Base-by-base conservation (phyloP, 2,329 filamentous ascomycete species). In the Fusarium acutatum region DNA sequence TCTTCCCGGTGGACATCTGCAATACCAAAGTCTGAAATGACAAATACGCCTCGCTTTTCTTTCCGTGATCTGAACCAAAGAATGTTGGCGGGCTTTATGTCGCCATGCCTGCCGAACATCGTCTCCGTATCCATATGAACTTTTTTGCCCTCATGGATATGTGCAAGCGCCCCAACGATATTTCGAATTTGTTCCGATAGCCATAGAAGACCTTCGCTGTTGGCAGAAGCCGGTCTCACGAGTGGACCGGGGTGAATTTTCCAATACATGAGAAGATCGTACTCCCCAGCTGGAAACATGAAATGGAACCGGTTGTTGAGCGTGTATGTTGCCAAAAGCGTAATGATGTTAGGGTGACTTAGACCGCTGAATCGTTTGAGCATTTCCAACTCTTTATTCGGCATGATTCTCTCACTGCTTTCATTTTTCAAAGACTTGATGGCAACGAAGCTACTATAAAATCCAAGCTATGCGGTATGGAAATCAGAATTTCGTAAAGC, bases 71-170 rank as follows among this genome's bases (percentile, higher is more conserved):
- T 52, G 9, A 52, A 52, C 49, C 49, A 52, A 15, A 52, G 49
- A 6, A 52, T 35, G 1, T 52, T 52, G 18, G 49, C 49, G 6
- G 49, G 49, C 3, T 52, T 52, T 26, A 52, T 15, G 9, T 52
- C 49, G 0, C 49, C 49, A 12, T 52, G 49, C 8, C 49, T 52
- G 7, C 49, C 12, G 3, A 52, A 52, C 13, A 26, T 52, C 6
- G 4, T 14, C 3, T 35, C 18, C 2, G n/a, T 20, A 9, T 35
- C 7, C 30, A 26, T 7, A 2, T 26, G 13, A 0, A 7, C 6
- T 0, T 52, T 52, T 15, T 1, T 35, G 9, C 49, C 49, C 3
- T 20, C 6, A 11, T 52, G 49, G 2, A 35, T 52, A 35, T 52
- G 49, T 2, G 18, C 49, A 6, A 52, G n/a, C 1, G 49, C 49